Conservation (phyloP, 2,329 filamentous ascomycete genomes). For the Alternaria viburni region DNA sequence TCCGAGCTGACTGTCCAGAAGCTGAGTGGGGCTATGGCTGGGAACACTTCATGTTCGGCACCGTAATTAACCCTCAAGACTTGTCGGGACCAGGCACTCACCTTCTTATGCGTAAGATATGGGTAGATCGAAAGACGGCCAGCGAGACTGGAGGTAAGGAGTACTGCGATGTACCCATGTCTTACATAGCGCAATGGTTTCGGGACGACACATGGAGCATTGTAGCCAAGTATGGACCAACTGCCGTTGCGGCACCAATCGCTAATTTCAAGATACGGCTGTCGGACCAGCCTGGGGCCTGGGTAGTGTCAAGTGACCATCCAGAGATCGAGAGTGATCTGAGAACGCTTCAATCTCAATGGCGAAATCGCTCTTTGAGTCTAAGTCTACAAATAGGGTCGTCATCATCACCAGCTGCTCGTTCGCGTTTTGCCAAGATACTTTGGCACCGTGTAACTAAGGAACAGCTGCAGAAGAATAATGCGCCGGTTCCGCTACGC, state of each 20-base stretch:
- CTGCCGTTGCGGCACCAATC: constrained; percentile 25
- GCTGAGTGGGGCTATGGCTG: constrained; percentile 45
- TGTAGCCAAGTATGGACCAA: constrained; percentile 28
- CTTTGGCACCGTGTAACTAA: constrained; percentile 12
- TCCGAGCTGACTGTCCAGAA: constrained; percentile 31
- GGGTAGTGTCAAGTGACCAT: constrained; percentile 25
- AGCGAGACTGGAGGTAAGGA: constrained; percentile 33
- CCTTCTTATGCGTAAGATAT: constrained; percentile 38
- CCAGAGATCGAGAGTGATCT: constrained; percentile 21
- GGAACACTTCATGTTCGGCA: constrained; percentile 47
- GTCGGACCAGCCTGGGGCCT: constrained; percentile 17
- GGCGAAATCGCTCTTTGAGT: neutral
- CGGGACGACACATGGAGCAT: constrained; percentile 40
- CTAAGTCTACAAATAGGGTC: neutral
- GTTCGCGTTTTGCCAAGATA: constrained; percentile 2
- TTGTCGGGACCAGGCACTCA: constrained; percentile 20
- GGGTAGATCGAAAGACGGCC: constrained; percentile 24
- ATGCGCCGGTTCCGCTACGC: constrained; percentile 20
- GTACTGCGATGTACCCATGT: constrained; percentile 39
- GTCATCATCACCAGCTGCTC: neutral
- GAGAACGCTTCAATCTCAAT: constrained; percentile 10
- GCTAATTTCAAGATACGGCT: constrained; percentile 33
- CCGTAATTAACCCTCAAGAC: constrained; percentile 41
- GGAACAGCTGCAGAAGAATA: constrained; percentile 22
- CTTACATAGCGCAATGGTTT: constrained; percentile 47